phyloP scores from a whole-genome alignment of 208 protist species.

The Leishmania guyanensis region DNA sequence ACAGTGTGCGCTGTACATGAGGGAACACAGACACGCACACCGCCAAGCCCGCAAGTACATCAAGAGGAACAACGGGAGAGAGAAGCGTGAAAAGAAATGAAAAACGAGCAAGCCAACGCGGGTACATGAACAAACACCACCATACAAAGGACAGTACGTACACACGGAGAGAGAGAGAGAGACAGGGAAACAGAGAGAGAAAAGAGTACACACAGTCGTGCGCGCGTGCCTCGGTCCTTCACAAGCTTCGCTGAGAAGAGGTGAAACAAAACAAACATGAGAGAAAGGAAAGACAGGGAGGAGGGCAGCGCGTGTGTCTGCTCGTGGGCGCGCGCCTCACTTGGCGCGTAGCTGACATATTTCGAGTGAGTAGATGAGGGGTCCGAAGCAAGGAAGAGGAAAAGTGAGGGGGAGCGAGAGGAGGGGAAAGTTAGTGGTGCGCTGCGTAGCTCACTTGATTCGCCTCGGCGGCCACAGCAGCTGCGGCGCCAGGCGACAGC shows the following conservation, averaged over 20 bases:
- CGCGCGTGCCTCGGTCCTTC: neutral
- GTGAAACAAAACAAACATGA: neutral
- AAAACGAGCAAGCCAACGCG: neutral
- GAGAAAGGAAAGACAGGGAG: neutral
- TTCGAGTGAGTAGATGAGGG: neutral
- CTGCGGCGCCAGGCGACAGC: constrained; percentile 36
- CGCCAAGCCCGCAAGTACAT: neutral
- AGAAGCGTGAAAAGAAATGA: constrained; percentile 5
- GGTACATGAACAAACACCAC: neutral
- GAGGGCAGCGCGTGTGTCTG: neutral
- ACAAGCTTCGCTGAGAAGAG: neutral
- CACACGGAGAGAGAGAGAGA: neutral
- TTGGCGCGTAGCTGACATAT: neutral
- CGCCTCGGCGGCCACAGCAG: constrained; percentile 20
- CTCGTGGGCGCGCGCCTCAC: neutral
- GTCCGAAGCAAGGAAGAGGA: constrained; percentile 14
- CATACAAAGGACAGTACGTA: neutral
- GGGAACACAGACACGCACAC: neutral
- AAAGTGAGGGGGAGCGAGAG: neutral
- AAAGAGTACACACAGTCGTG: neutral
- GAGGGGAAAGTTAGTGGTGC: neutral
- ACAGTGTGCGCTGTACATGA: neutral
- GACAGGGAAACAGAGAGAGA: neutral
- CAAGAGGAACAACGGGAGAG: neutral
- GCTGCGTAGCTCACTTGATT: constrained; percentile 31